Percentiles rank a stretch among this genome's conserved stretches.
These are phyloP conservation scores for Geosiphon pyriformis DNA, from an alignment of 192 early-diverging fungal genomes.

Conservation along the genomic window DNA sequence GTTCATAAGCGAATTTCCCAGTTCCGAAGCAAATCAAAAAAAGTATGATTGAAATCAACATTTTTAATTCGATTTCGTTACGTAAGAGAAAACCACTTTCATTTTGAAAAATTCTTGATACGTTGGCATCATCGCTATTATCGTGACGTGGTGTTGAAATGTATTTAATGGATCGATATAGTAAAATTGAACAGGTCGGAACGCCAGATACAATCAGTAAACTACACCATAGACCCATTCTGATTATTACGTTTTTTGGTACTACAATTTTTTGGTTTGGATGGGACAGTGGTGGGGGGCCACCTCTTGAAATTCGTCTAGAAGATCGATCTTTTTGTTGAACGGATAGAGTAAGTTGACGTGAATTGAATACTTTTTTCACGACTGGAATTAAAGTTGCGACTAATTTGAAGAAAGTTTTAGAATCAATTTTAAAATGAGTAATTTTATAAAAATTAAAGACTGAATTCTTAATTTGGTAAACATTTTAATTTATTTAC, in stretches of 20 bases:
- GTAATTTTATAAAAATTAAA: background rate
- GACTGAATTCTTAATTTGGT: background rate
- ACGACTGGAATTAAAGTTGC: conserved; percentile 12
- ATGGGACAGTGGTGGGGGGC: conserved; percentile 10
- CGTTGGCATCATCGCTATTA: background rate
- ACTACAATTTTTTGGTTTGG: background rate
- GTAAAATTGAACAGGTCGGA: background rate
- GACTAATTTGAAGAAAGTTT: background rate
- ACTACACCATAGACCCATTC: conserved; percentile 20
- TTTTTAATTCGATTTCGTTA: conserved; percentile 5
- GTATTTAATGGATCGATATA: background rate
- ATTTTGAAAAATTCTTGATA: background rate
- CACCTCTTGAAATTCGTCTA: background rate
- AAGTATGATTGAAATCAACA: background rate
- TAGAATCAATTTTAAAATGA: background rate
- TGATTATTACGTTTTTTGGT: conserved; percentile 10
- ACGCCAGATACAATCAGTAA: conserved; percentile 1
- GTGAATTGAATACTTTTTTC: conserved; percentile 1
- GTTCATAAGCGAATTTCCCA: conserved; percentile 14
- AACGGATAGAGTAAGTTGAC: background rate
- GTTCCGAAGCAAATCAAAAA: conserved; percentile 21
- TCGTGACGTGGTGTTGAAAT: background rate
- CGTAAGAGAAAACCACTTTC: background rate
- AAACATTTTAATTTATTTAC: background rate
- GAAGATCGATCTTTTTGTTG: background rate